phyloP scores from a whole-genome alignment of 1,284 basidiomycete species.

The Cryptococcus sp. region DNA sequence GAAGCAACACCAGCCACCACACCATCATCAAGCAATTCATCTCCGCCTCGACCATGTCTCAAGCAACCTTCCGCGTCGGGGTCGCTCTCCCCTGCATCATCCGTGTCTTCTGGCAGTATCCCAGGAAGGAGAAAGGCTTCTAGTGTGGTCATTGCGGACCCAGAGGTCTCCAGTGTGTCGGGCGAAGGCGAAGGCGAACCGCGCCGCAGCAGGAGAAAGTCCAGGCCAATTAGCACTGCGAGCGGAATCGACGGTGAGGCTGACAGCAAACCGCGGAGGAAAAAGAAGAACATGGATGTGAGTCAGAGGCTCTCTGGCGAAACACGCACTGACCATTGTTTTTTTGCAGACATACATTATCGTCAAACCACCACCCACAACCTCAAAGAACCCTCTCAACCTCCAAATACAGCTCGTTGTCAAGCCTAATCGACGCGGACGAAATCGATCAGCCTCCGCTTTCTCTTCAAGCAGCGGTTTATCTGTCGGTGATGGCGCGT shows the following conservation, averaged over 20 bases:
- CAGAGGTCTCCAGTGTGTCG: slow-evolving; percentile 15
- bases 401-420: slow-evolving; percentile 87
- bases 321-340: slow-evolving; percentile 9
- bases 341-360: slow-evolving; percentile 65
- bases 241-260: slow-evolving; percentile 13
- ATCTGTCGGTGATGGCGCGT: slow-evolving; percentile 3
- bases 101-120: slow-evolving; percentile 10
- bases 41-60: slow-evolving; percentile 14
- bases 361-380: slow-evolving; percentile 59
- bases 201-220: slow-evolving; percentile 5
- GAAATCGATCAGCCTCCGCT: slow-evolving; percentile 25
- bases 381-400: slow-evolving; percentile 85
- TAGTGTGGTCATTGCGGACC: slow-evolving; percentile 25
- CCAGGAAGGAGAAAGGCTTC: slow-evolving; percentile 17
- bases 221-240: slow-evolving; percentile 14
- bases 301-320: slow-evolving; percentile 3
- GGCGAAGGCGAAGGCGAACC: slow-evolving; percentile 3
- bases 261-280: slow-evolving; percentile 5
- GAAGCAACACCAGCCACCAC: background rate
- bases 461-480: slow-evolving; percentile 26
- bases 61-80: slow-evolving; percentile 13
- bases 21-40: slow-evolving; percentile 5
- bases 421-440: slow-evolving; percentile 19
- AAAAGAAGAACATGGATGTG: slow-evolving; percentile 24
- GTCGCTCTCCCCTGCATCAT: slow-evolving; percentile 6